phyloP scores from a whole-genome alignment of 495 filamentous ascomycete species.

The Xanthoparmelia taractica region DNA sequence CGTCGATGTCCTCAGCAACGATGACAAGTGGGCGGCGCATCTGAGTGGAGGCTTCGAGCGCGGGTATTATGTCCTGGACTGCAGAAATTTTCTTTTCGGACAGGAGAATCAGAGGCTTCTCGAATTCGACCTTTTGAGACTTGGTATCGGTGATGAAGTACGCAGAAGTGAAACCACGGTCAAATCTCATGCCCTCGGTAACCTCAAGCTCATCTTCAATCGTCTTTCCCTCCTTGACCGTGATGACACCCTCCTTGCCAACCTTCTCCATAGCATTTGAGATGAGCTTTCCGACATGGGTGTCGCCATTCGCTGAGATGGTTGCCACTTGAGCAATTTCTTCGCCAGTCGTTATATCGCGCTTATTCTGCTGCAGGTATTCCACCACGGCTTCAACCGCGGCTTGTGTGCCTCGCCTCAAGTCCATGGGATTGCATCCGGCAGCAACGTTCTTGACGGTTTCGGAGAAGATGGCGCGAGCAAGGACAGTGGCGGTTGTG shows the following conservation, averaged over 20 bases:
- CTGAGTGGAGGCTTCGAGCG: constrained; percentile 93
- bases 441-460: constrained; percentile 99
- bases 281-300: constrained; percentile 90
- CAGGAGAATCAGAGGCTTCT: constrained; percentile 96
- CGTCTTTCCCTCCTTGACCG: constrained; percentile 99
- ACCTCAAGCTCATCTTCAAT: constrained; percentile 96
- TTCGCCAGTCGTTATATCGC: constrained; percentile 91
- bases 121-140: constrained; percentile 96
- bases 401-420: constrained; percentile 91
- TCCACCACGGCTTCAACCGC: constrained; percentile 91
- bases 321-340: constrained; percentile 98
- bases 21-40: constrained; percentile 92
- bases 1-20: constrained; percentile 98
- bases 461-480: constrained; percentile 98
- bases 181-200: constrained; percentile 99
- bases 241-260: constrained; percentile 99
- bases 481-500: constrained; percentile 93
- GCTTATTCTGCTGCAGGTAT: constrained; percentile 88
- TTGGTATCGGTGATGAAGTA: constrained; percentile 99
- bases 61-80: constrained; percentile 96
- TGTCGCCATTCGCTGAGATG: constrained; percentile 94
- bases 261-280: constrained; percentile 99
- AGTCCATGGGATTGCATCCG: constrained; percentile 99
- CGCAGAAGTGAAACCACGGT: constrained; percentile 94
- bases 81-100: constrained; percentile 99